Evolutionary conservation across 306 rosid species (phyloP), one percentile per base, ranked within the genome.

Genomic region (Cucumis melo): DNA sequence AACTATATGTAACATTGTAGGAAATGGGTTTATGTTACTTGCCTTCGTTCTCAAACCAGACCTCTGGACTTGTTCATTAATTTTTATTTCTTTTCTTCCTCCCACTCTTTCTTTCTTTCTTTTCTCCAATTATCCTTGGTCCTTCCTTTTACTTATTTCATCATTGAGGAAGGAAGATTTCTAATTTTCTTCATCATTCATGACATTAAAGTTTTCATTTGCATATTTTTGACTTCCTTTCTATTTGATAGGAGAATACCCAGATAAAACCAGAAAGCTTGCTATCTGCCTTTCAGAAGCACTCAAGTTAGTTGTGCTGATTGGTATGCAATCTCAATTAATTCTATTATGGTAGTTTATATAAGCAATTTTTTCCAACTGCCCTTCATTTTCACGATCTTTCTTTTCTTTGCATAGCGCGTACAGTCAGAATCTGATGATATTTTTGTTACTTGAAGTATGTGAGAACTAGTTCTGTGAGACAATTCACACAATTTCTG

Each of bases 221-320:
- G 14, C 76, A 24, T 5, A n/a, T 50, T 71, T 51, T 14, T 71
- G 14, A 48, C 76, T 24, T 20, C 15, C 21, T 46, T 70, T 70
- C 15, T 46, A 14, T 48, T 59, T 86, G 78, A 78, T 93, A 94
- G 98, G 93, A 83, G 83, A 86, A 73, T 70, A 82, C 81, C 85
- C 91, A 46, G 91, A 83, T 68, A 90, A 84, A 82, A 86, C 85
- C 87, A 91, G 79, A 81, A 90, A 82, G 79, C 77, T 94, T 72
- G 91, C 88, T 60, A 83, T 70, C 51, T 64, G 84, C 87, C 87
- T 94, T 78, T 82, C 76, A 9, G 94, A 90, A 82, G 96, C 98
- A 80, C 91, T 94, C 34, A 94, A 94, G 84, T 83, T 91, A 83
- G 97, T 94, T 85, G 79, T 94, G 80, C 86, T 91, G 80, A 91